These are phyloP conservation scores for Trichothecium sympodiale DNA, from an alignment of 2,329 filamentous ascomycete species.

Conservation along the genomic window DNA sequence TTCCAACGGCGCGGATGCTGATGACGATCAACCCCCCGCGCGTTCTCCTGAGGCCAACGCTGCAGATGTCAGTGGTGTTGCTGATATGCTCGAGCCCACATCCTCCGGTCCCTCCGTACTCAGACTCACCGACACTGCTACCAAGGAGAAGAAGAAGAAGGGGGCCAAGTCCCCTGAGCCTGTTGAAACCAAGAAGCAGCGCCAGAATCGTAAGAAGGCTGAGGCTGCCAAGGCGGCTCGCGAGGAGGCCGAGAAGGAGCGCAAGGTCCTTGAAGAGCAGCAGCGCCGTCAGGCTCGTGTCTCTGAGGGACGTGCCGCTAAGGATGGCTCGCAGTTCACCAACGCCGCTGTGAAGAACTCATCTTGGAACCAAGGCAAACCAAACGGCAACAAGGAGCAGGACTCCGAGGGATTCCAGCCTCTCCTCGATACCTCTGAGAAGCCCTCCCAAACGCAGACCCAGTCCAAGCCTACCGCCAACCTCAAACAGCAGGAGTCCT, in stretches of 20 bases:
- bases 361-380: conserved; percentile 28
- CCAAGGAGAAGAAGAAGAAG: conserved; percentile 52
- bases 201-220: conserved; percentile 81
- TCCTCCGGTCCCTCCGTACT: conserved; percentile 61
- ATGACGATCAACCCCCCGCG: conserved; percentile 66
- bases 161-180: conserved; percentile 52
- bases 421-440: conserved; percentile 48
- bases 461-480: neutral
- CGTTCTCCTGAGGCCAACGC: conserved; percentile 51
- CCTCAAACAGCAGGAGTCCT: conserved; percentile 6
- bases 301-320: conserved; percentile 70
- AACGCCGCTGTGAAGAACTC: conserved; percentile 31
- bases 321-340: conserved; percentile 60
- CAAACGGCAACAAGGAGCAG: conserved; percentile 18
- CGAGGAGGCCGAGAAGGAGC: conserved; percentile 68
- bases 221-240: conserved; percentile 67
- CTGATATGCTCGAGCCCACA: conserved; percentile 81
- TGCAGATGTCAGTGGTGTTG: conserved; percentile 58
- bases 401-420: conserved; percentile 26
- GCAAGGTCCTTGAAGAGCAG: conserved; percentile 66
- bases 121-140: conserved; percentile 58
- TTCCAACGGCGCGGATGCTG: conserved; percentile 62
- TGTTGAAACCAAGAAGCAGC: conserved; percentile 85
- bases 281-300: conserved; percentile 74
- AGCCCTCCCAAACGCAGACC: conserved; percentile 14